Percentiles rank a stretch among this genome's conserved stretches.
Conservation (phyloP, 163 green algal genomes). For the Chlorella variabilis region DNA sequence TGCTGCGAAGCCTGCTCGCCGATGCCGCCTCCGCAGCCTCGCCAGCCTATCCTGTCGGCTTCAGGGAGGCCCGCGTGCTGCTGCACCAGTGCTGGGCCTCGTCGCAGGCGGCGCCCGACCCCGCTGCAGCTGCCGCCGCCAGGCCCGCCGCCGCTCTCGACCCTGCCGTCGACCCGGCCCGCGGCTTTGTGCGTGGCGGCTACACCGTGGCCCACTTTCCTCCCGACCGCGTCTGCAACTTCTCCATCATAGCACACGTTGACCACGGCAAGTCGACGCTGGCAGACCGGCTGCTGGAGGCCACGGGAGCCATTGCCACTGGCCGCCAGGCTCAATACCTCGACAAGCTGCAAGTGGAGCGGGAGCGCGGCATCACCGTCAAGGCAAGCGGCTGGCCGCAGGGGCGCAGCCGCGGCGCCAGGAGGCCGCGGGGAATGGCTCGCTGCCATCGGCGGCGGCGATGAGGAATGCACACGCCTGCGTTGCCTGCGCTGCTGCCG, state of each 20-base stretch:
- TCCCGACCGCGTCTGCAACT: constrained; percentile 88
- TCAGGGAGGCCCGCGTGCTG: neutral
- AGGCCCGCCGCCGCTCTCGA: neutral
- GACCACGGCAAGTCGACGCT: constrained; percentile 98
- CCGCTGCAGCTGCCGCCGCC: neutral
- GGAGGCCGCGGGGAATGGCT: no score
- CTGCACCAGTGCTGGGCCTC: neutral
- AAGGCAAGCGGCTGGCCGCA: no score
- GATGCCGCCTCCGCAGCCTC: no score
- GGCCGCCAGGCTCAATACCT: constrained; percentile 91
- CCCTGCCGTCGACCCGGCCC: neutral
- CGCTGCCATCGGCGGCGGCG: no score
- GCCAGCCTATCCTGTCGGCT: neutral
- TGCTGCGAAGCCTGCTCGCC: neutral
- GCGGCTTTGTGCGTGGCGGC: constrained; percentile 48
- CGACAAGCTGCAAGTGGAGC: constrained; percentile 87
- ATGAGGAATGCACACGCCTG: no score
- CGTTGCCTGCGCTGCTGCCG: no score
- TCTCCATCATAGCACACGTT: constrained; percentile 98
- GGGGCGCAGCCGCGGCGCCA: no score
- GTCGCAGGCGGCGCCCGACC: neutral
- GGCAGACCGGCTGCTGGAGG: constrained; percentile 91
- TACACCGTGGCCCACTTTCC: constrained; percentile 59
- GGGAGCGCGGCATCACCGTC: constrained; percentile 98
- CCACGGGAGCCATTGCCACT: constrained; percentile 78